Conservation (phyloP, 75 land plant genomes). For the Azolla pinnata region DNA sequence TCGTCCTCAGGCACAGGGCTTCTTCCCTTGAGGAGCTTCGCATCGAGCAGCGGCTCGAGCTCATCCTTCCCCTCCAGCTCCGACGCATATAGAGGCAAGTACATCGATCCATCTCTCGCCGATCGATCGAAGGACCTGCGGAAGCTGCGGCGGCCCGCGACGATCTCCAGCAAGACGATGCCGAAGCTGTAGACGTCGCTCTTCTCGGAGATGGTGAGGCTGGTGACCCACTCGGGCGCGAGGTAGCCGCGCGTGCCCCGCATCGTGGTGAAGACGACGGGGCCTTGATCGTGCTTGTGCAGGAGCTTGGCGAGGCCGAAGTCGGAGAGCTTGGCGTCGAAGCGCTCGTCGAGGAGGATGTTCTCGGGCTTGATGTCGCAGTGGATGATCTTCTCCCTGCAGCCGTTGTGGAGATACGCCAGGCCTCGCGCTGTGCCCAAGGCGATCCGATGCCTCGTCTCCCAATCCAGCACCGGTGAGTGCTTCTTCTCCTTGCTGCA, state of each 20-base stretch:
- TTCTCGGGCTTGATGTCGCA: slow-evolving; percentile 70
- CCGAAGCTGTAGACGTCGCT: slow-evolving; percentile 67
- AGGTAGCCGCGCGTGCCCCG: slow-evolving; percentile 61
- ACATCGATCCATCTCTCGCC: slow-evolving; percentile 6
- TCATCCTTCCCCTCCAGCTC: slow-evolving; percentile 5
- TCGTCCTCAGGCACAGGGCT: slow-evolving; percentile 3
- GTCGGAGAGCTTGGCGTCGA: slow-evolving; percentile 45
- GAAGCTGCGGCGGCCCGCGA: slow-evolving; percentile 36
- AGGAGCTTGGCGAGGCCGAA: slow-evolving; percentile 60
- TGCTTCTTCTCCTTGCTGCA: slow-evolving; percentile 6
- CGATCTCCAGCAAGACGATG: slow-evolving; percentile 53
- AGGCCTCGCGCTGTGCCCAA: slow-evolving; percentile 55
- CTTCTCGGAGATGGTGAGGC: slow-evolving; percentile 37
- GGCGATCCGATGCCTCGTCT: slow-evolving; percentile 35
- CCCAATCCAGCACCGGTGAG: slow-evolving; percentile 32
- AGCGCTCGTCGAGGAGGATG: slow-evolving; percentile 49
- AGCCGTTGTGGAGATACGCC: slow-evolving; percentile 55
- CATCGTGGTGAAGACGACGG: slow-evolving; percentile 34
- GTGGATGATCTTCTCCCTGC: slow-evolving; percentile 43
- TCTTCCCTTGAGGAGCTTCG: slow-evolving; percentile 16
- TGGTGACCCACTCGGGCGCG: slow-evolving; percentile 61
- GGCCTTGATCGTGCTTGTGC: slow-evolving; percentile 38
- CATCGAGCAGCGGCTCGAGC: slow-evolving; percentile 17
- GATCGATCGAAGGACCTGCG: slow-evolving; percentile 17
- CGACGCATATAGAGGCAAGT: slow-evolving; percentile 9